Evolutionary conservation across 164 flowering plant genomes (phyloP).

Genomic region (Aristolochia californica): DNA sequence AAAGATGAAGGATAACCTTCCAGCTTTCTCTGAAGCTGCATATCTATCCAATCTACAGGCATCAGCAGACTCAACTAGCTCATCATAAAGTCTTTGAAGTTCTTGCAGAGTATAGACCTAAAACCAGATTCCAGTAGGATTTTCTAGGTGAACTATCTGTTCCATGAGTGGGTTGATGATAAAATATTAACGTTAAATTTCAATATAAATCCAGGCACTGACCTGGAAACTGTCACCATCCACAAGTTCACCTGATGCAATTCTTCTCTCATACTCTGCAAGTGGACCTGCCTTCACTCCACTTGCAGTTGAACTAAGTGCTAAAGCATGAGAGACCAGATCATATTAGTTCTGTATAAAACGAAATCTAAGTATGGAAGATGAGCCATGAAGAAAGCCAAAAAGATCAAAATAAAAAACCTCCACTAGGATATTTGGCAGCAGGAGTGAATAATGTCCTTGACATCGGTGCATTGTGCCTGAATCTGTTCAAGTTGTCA

Average conservation of each 20-base stretch:
- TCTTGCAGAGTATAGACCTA: constrained; percentile 69
- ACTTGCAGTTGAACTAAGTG: constrained; percentile 18
- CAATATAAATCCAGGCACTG: not conserved
- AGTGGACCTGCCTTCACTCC: constrained; percentile 56
- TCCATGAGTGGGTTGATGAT: not conserved
- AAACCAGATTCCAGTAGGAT: constrained; percentile 15
- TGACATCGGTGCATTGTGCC: constrained; percentile 18
- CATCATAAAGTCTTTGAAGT: constrained; percentile 88
- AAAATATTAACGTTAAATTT: not conserved
- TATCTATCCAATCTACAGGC: constrained; percentile 70
- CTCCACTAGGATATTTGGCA: constrained; percentile 31
- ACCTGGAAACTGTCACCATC: constrained; percentile 92
- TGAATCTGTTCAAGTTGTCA: constrained; percentile 16
- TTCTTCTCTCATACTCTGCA: constrained; percentile 84
- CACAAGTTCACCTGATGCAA: constrained; percentile 68
- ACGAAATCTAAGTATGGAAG: constrained; percentile 2
- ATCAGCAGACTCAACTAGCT: constrained; percentile 70
- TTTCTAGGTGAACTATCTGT: not conserved
- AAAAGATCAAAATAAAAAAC: constrained; percentile 10
- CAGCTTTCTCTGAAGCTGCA: constrained; percentile 50
- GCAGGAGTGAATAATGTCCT: constrained; percentile 42
- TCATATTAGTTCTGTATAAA: not conserved
- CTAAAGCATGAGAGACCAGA: constrained; percentile 1
- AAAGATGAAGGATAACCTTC: constrained; percentile 35
- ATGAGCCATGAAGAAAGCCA: not conserved